Evolutionary conservation across 169 alveolate species (phyloP).

Genomic region (Amoebophrya sp.): DNA sequence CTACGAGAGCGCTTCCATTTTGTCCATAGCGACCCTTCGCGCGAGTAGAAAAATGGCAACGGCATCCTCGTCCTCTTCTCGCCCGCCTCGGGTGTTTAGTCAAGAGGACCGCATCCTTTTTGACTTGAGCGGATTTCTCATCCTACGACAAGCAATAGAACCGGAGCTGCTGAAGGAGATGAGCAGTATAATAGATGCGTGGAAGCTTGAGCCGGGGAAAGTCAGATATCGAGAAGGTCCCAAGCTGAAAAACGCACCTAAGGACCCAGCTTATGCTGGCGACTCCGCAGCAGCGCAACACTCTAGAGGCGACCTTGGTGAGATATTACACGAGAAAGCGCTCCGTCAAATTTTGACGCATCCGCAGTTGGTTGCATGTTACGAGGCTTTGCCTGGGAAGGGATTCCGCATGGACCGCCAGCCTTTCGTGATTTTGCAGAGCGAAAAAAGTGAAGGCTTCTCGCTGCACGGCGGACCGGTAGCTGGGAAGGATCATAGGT

Average conservation of each 20-base stretch:
- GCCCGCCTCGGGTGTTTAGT: too few species aligned
- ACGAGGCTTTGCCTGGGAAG: background rate
- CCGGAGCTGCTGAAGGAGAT: too few species aligned
- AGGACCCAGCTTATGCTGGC: too few species aligned
- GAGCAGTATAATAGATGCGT: background rate
- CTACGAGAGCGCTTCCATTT: too few species aligned
- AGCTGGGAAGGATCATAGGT: background rate
- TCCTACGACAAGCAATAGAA: too few species aligned
- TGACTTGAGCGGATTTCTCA: background rate
- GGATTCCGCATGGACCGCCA: slow-evolving; percentile 23
- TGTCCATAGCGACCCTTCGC: too few species aligned
- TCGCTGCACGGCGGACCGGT: slow-evolving; percentile 19
- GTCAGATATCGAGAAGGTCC: background rate
- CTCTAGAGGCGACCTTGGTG: slow-evolving; percentile 10
- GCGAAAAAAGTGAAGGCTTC: background rate
- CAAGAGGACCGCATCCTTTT: background rate
- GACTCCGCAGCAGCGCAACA: background rate
- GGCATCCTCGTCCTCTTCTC: too few species aligned
- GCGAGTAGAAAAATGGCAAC: too few species aligned
- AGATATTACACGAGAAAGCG: background rate
- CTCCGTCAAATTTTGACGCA: background rate
- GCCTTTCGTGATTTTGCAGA: slow-evolving; percentile 4
- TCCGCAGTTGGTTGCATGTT: background rate
- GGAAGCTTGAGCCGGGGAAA: background rate
- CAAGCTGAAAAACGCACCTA: background rate